Evolutionary conservation across 1,284 basidiomycete genomes (phyloP).

Genomic region (Leccinum subrobustum): DNA sequence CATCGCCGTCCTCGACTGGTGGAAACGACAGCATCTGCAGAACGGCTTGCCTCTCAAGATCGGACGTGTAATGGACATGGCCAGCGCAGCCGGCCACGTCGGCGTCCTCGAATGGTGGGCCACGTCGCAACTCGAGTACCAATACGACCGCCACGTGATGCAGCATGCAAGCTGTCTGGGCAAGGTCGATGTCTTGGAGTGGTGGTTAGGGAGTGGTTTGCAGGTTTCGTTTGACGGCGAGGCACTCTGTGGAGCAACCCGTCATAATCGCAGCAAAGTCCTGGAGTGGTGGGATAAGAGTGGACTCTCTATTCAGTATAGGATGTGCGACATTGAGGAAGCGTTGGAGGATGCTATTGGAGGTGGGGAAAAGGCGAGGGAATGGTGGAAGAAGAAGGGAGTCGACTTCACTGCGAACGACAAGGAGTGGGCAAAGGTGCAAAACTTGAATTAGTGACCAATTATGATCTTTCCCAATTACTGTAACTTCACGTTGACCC

Average conservation of each 20-base stretch:
- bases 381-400: slow-evolving; percentile 77
- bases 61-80: slow-evolving; percentile 79
- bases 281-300: slow-evolving; percentile 84
- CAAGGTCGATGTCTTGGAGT: slow-evolving; percentile 76
- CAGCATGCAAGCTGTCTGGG: slow-evolving; percentile 76
- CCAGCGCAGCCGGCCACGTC: slow-evolving; percentile 68
- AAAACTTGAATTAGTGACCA: slow-evolving; percentile 58
- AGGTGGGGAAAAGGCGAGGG: slow-evolving; percentile 64
- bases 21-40: slow-evolving; percentile 53
- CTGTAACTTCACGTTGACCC: neutral
- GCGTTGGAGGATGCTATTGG: slow-evolving; percentile 81
- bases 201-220: slow-evolving; percentile 78
- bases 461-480: neutral
- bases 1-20: slow-evolving; percentile 75
- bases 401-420: slow-evolving; percentile 78
- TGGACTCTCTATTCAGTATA: slow-evolving; percentile 73
- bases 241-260: slow-evolving; percentile 71
- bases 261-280: slow-evolving; percentile 76
- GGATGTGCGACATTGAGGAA: slow-evolving; percentile 84
- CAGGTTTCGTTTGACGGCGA: slow-evolving; percentile 79
- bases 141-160: slow-evolving; percentile 73
- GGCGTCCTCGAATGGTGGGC: slow-evolving; percentile 82
- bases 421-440: slow-evolving; percentile 80
- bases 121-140: slow-evolving; percentile 67
- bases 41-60: slow-evolving; percentile 65